phyloP scores from a whole-genome alignment of 495 filamentous ascomycete genomes.

The Aspergillus leporis region DNA sequence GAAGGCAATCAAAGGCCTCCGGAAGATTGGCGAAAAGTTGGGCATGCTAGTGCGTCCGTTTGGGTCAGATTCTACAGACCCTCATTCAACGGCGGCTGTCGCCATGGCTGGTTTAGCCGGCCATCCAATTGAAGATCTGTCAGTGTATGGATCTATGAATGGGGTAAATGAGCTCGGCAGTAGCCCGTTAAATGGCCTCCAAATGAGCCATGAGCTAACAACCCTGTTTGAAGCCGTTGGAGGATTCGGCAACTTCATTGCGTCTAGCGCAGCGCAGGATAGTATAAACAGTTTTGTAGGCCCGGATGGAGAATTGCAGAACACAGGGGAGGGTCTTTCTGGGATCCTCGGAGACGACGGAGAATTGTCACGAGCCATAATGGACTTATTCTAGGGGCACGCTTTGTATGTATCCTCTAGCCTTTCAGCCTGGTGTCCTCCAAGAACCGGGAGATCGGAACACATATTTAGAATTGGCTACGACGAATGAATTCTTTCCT shows the following conservation, averaged over 20 bases:
- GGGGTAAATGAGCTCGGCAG: constrained; percentile 52
- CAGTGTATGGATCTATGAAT: constrained; percentile 51
- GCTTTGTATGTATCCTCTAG: background rate
- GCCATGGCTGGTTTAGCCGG: constrained; percentile 75
- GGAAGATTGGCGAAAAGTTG: constrained; percentile 75
- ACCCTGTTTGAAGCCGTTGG: constrained; percentile 72
- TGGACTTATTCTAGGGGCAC: constrained; percentile 59
- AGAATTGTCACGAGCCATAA: constrained; percentile 62
- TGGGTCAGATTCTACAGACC: constrained; percentile 46
- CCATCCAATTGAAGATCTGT: constrained; percentile 62
- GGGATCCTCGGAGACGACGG: constrained; percentile 61
- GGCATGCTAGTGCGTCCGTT: constrained; percentile 61
- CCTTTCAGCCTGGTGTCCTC: too few relatives aligned
- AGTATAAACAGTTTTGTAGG: constrained; percentile 46
- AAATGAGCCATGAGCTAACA: constrained; percentile 65
- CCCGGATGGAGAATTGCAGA: constrained; percentile 44
- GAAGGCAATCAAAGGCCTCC: constrained; percentile 77
- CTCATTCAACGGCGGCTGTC: constrained; percentile 66
- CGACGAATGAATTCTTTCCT: too few relatives aligned
- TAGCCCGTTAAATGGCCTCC: constrained; percentile 60
- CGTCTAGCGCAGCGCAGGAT: constrained; percentile 33
- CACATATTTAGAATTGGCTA: background rate
- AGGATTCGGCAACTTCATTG: constrained; percentile 50
- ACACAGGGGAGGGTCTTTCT: constrained; percentile 47
- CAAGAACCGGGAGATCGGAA: too few relatives aligned